Percentiles rank a stretch among this genome's conserved stretches.
phyloP scores from a whole-genome alignment of 2,329 filamentous ascomycete species.

The Xylaria sp. region DNA sequence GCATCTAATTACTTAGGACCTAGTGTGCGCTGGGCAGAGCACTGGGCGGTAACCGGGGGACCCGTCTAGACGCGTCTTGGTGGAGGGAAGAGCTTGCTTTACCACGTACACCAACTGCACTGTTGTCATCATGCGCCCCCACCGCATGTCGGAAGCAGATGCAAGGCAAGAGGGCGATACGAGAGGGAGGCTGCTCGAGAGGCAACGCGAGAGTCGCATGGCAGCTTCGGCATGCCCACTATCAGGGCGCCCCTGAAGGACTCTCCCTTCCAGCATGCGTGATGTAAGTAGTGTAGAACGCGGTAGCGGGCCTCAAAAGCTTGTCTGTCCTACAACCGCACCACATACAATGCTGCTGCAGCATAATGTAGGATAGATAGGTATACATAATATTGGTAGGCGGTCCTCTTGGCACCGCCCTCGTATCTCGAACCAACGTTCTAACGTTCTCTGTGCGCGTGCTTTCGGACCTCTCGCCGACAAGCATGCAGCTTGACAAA shows the following conservation, averaged over 20 bases:
- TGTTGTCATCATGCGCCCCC: conserved; percentile 6
- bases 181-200: conserved; percentile 16
- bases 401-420: conserved; percentile 7
- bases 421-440: conserved; percentile 14
- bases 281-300: no score
- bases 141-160: conserved; percentile 21
- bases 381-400: background rate
- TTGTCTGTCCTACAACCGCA: conserved; percentile 1
- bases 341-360: background rate
- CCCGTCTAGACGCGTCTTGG: conserved; percentile 21
- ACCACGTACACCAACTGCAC: no score
- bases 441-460: background rate
- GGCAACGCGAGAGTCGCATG: conserved; percentile 20
- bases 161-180: conserved; percentile 22
- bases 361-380: no score
- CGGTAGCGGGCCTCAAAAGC: conserved; percentile 7
- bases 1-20: no score
- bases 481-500: conserved; percentile 9
- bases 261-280: background rate
- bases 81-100: conserved; percentile 6
- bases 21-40: background rate
- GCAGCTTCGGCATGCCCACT: conserved; percentile 8
- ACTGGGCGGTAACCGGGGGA: no score
- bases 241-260: background rate
- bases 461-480: background rate